A percentile compares a stretch with the other conserved stretches of the same genome.
These are phyloP conservation scores for Pichia sp. DNA, from an alignment of 1,139 yeast species.

Conservation along the genomic window DNA sequence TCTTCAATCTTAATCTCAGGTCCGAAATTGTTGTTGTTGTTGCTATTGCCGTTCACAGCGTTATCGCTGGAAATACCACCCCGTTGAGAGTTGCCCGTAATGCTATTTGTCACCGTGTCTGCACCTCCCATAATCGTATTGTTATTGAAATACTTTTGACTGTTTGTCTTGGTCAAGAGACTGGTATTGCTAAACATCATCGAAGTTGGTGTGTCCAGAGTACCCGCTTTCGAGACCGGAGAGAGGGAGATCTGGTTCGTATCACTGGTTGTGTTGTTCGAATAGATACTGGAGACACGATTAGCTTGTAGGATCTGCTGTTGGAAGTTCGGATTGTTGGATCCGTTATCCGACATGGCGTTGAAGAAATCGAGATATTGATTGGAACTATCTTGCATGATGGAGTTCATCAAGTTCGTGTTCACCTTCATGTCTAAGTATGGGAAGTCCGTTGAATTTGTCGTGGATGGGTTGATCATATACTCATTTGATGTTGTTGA, in stretches of 20 bases:
- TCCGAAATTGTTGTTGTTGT: not conserved
- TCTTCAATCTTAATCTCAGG: conserved; percentile 29
- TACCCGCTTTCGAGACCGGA: conserved; percentile 1
- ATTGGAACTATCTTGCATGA: not conserved
- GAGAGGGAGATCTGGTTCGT: conserved; percentile 1
- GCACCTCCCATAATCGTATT: not conserved
- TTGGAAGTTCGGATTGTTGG: not conserved
- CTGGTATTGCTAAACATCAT: not conserved
- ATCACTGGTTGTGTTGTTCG: not conserved
- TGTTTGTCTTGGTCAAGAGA: not conserved
- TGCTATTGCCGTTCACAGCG: not conserved
- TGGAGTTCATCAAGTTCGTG: not conserved
- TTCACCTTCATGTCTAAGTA: not conserved
- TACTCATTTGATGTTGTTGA: not conserved
- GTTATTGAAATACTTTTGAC: not conserved
- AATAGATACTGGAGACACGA: no score
- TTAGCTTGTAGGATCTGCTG: not conserved
- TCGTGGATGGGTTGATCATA: no score
- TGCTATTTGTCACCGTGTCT: no score
- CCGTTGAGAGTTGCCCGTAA: no score
- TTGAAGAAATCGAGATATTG: conserved; percentile 4
- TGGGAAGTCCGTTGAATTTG: not conserved
- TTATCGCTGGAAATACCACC: no score
- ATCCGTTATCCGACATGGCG: not conserved
- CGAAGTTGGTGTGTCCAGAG: not conserved